Evolutionary conservation across 108 stramenopile species (phyloP), one percentile per base, ranked within the genome.

Genomic region (Thalassiosira profunda): DNA sequence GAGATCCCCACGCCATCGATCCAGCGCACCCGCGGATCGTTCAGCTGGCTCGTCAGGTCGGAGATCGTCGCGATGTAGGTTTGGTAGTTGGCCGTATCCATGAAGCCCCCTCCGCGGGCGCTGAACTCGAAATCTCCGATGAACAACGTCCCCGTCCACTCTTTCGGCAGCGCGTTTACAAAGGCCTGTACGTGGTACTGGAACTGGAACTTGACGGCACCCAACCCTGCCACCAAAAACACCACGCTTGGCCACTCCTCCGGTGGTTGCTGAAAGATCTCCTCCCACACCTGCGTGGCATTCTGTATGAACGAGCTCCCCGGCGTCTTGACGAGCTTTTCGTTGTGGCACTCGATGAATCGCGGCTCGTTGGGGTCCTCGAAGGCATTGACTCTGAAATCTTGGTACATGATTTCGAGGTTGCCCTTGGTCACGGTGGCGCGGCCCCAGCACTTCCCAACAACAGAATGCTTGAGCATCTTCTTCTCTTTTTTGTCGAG

Each of bases 391-490:
- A 57, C 59, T 48, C 75, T 31, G 58, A 76, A 69, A 37, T 76
- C 75, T 41, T 76, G 75, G 18, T 76, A 76, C 11, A 76, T 9
- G 17, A 76, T 20, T 46, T 69, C 47, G 4, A 76, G 11, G 15
- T 76, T 69, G 1, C 75, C 75, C 47, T 63, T 62, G 29, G 36
- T 59, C 20, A 76, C 46, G 5, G 24, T 11, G 9, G 61, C 75
- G 20, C 75, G 48, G n/a, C 75, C 75, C 75, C 67, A 76, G 55
- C 75, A 76, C 43, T 76, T 61, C 0, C 67, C 67, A 41, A 68
- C 11, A 1, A 68, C 38, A 3, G 67, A 68, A 11, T 48, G 15
- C 2, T 48, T 44, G 21, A 68, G 15, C 24, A 63, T 0, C 28
- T 46, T 46, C 33, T 76, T 76, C 18, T 76, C 75, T 15, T 57